Percentiles rank a stretch among this genome's conserved stretches.
Evolutionary conservation across 169 alveolate genomes (phyloP).

Genomic region (Plasmodium blacklocki): DNA sequence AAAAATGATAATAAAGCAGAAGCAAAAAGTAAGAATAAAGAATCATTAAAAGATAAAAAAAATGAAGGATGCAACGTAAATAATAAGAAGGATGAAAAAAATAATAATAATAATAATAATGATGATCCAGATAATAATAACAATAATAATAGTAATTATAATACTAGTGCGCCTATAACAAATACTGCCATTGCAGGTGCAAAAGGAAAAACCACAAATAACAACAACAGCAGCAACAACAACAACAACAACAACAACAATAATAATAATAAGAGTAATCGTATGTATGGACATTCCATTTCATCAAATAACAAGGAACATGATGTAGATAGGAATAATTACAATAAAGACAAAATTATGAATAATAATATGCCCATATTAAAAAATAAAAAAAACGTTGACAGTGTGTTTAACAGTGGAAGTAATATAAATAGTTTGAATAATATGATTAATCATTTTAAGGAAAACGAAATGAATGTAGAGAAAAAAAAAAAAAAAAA

Average conservation of each 20-base stretch:
- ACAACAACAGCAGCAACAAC: background rate
- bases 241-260: background rate
- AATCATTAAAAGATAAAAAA: background rate
- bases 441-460: slow-evolving; percentile 7
- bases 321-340: background rate
- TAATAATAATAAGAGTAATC: background rate
- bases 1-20: background rate
- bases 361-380: background rate
- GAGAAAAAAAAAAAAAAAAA: no score
- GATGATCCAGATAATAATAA: slow-evolving; percentile 4
- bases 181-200: no score
- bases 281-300: background rate
- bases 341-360: background rate
- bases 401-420: background rate
- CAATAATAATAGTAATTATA: background rate
- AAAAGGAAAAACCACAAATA: no score
- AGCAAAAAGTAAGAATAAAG: background rate
- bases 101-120: slow-evolving; percentile 9
- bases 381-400: background rate
- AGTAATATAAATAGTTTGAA: slow-evolving; percentile 10
- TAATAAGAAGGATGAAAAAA: background rate
- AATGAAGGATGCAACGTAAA: slow-evolving; percentile 2
- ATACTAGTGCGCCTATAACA: no score
- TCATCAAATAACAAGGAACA: background rate
- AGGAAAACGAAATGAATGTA: slow-evolving; percentile 27